Evolutionary conservation across 192 early-diverging fungal species (phyloP), one percentile per base, ranked within the genome.

Genomic region (Tieghemiomyces parasiticus): DNA sequence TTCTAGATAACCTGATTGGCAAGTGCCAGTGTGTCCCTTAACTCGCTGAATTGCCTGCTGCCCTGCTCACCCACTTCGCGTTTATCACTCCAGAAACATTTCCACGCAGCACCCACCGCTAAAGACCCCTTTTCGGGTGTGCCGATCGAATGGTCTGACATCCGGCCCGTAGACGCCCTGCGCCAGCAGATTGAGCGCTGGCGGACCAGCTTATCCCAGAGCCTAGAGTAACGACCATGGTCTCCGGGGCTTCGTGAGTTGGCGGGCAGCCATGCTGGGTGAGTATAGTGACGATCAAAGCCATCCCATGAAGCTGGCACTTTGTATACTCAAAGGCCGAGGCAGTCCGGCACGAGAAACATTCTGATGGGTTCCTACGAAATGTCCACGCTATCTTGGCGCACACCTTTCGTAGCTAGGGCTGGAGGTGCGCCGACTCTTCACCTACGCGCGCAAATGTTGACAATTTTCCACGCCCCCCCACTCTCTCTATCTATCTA

Each of bases 11-110:
- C n/a, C n/a, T n/a, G n/a, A n/a, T n/a, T n/a, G n/a, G n/a, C n/a
- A n/a, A n/a, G n/a, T n/a, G n/a, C n/a, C n/a, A n/a, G n/a, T n/a
- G n/a, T n/a, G n/a, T 47, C 25, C 46, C 46, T 47, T 47, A 47
- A 47, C 46, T 8, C 46, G 8, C 25, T 19, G 3, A 47, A 47
- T 47, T 1, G 19, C 3, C 25, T 47, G n/a, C n/a, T 47, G 46
- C 46, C 25, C 46, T 47, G 46, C 8, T 47, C 20, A 24, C 8
- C 25, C 3, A 22, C 19, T 22, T 6, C 20, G 2, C 25, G 46
- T 3, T 47, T 47, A 47, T 47, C 25, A 22, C 25, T 52, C 50
- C 50, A 52, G 50, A 13, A 22, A 28, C 26, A 52, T 52, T 52
- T 52, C 9, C 14, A 52, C 50, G 50, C 50, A 14, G 50, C 29